Percentiles rank a stretch among this genome's conserved stretches.
Evolutionary conservation across 441 rosid species (phyloP).

Genomic region (Breynia disticha): DNA sequence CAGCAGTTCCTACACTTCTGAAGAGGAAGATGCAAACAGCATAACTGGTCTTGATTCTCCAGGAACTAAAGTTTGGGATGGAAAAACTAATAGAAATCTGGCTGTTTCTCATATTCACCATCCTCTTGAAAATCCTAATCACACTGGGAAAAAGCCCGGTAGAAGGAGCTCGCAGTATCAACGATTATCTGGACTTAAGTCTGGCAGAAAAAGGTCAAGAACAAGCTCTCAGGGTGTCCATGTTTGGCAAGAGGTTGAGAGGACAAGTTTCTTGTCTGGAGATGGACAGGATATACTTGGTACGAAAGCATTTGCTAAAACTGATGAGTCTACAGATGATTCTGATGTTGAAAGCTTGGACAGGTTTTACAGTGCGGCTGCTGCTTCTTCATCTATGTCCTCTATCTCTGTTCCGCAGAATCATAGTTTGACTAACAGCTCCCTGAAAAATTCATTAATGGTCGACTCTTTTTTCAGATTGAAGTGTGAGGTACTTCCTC

Average conservation of each 20-base stretch:
- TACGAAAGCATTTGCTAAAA: constrained; percentile 29
- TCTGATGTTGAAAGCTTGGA: constrained; percentile 55
- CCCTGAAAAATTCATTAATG: constrained; percentile 49
- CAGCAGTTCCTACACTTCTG: constrained; percentile 63
- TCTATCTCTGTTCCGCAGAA: constrained; percentile 37
- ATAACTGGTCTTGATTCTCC: constrained; percentile 86
- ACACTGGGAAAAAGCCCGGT: constrained; percentile 32
- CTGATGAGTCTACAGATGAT: constrained; percentile 62
- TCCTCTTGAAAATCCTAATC: constrained; percentile 85
- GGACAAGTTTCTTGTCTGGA: constrained; percentile 76
- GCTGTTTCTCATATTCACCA: constrained; percentile 77
- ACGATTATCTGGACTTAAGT: constrained; percentile 32
- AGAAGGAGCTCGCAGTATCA: constrained; percentile 45
- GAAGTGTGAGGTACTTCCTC: constrained; percentile 81
- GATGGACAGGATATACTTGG: constrained; percentile 73
- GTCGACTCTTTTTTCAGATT: constrained; percentile 70
- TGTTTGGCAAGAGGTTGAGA: constrained; percentile 75
- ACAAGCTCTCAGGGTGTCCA: constrained; percentile 31
- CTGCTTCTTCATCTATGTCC: constrained; percentile 65
- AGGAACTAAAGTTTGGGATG: constrained; percentile 98
- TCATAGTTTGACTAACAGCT: constrained; percentile 28
- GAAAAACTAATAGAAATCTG: constrained; percentile 68
- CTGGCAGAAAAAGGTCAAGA: constrained; percentile 71
- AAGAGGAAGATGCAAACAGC: constrained; percentile 66
- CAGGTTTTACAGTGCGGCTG: constrained; percentile 58